phyloP scores from a whole-genome alignment of 441 rosid genomes.

The Mallotus japonicus region DNA sequence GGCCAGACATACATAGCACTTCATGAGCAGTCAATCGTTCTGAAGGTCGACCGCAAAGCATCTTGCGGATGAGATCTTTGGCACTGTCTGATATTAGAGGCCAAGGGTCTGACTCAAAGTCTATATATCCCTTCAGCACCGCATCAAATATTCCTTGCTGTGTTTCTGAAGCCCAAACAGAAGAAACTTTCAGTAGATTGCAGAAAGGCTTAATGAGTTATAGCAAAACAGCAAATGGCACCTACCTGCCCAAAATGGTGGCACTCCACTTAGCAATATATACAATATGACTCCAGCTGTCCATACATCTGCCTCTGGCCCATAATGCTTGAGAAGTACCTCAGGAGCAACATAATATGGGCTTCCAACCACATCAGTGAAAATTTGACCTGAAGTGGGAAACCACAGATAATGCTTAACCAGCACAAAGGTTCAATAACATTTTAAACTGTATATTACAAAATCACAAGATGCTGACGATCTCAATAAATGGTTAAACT shows the following conservation, averaged over 20 bases:
- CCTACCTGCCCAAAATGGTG: constrained; percentile 98
- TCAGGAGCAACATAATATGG: constrained; percentile 98
- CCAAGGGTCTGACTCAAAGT: constrained; percentile 93
- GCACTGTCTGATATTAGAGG: constrained; percentile 87
- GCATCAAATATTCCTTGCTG: constrained; percentile 98
- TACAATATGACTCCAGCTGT: constrained; percentile 95
- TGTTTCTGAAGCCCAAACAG: constrained; percentile 56
- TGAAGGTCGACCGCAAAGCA: constrained; percentile 76
- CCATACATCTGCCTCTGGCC: constrained; percentile 98
- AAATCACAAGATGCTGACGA: background rate
- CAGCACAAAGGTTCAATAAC: background rate
- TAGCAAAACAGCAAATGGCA: background rate
- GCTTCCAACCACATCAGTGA: constrained; percentile 94
- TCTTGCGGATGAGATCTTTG: constrained; percentile 80
- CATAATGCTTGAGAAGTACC: constrained; percentile 85
- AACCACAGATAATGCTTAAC: constrained; percentile 4
- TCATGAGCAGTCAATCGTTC: constrained; percentile 89
- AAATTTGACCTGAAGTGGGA: constrained; percentile 57
- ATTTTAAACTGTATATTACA: background rate
- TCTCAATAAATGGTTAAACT: background rate
- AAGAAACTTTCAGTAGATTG: constrained; percentile 24
- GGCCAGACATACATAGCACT: constrained; percentile 74
- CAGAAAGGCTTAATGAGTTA: background rate
- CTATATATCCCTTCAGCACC: constrained; percentile 84
- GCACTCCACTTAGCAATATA: constrained; percentile 91